Evolutionary conservation across 2,329 filamentous ascomycete species (phyloP).

Genomic region (Fusarium coffeatum): DNA sequence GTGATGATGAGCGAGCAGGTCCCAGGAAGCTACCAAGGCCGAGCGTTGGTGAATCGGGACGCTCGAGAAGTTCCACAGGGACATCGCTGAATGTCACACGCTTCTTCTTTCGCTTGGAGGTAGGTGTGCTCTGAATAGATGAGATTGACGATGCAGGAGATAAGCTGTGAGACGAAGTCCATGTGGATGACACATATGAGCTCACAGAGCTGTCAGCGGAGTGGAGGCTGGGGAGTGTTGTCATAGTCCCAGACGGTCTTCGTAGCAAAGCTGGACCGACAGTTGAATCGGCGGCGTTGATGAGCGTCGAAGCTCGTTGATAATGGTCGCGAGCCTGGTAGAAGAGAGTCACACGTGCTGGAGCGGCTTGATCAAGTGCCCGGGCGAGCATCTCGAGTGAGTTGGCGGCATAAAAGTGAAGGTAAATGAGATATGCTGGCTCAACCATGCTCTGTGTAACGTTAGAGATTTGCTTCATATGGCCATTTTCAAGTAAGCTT

Average conservation of each 20-base stretch:
- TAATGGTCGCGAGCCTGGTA: constrained; percentile 66
- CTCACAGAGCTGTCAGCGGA: constrained; percentile 61
- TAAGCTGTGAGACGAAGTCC: constrained; percentile 36
- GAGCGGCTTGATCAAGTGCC: constrained; percentile 58
- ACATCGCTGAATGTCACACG: constrained; percentile 53
- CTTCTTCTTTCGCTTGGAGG: constrained; percentile 54
- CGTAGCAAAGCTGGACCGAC: constrained; percentile 55
- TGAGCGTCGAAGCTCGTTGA: constrained; percentile 59
- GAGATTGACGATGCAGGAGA: constrained; percentile 52
- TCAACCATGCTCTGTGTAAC: constrained; percentile 55
- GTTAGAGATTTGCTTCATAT: constrained; percentile 25
- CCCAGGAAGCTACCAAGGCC: constrained; percentile 61
- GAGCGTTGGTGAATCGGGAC: constrained; percentile 70
- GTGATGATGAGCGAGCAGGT: constrained; percentile 44
- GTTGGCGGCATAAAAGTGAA: constrained; percentile 72
- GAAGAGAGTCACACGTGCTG: constrained; percentile 61
- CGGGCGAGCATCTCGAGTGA: constrained; percentile 68
- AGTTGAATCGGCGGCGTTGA: constrained; percentile 60
- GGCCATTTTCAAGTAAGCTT: constrained; percentile 39
- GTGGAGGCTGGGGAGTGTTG: constrained; percentile 44
- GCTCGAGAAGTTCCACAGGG: constrained; percentile 60
- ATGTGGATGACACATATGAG: constrained; percentile 50
- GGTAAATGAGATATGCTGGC: constrained; percentile 67
- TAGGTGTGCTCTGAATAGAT: constrained; percentile 52
- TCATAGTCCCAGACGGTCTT: constrained; percentile 55